phyloP scores from a whole-genome alignment of 2,329 filamentous ascomycete genomes.

The Aureobasidium subglaciale region DNA sequence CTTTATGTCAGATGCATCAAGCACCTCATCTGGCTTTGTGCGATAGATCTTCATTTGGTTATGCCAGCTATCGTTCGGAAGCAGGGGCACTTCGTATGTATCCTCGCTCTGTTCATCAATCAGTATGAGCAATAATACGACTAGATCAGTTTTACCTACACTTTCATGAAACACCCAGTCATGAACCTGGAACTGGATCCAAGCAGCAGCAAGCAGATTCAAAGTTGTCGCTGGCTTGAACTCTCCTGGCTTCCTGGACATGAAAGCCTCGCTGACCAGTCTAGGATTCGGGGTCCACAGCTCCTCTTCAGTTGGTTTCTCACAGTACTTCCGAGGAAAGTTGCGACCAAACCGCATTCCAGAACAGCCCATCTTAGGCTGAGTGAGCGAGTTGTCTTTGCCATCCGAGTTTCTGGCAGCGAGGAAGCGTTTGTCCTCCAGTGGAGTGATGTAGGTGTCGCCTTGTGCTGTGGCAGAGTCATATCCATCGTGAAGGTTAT shows the following conservation, averaged over 20 bases:
- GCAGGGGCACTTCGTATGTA: slow-evolving; percentile 27
- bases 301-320: slow-evolving; percentile 36
- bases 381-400: slow-evolving; percentile 36
- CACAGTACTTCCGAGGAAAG: slow-evolving; percentile 32
- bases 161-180: slow-evolving; percentile 29
- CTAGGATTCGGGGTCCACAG: slow-evolving; percentile 39
- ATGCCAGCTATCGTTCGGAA: slow-evolving; percentile 31
- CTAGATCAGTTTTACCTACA: not conserved
- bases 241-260: slow-evolving; percentile 31
- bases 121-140: not conserved
- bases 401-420: slow-evolving; percentile 39
- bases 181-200: slow-evolving; percentile 45
- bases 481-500: slow-evolving; percentile 41
- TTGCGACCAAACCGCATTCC: slow-evolving; percentile 43
- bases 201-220: slow-evolving; percentile 42
- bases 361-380: slow-evolving; percentile 39
- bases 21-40: slow-evolving; percentile 30
- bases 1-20: slow-evolving; percentile 31
- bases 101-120: not conserved
- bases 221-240: slow-evolving; percentile 41
- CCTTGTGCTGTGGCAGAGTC: slow-evolving; percentile 33
- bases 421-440: slow-evolving; percentile 29
- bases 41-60: slow-evolving; percentile 32
- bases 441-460: slow-evolving; percentile 23
- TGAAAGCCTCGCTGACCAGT: slow-evolving; percentile 36